Percentiles rank a stretch among this genome's conserved stretches.
Conservation (phyloP, 163 green algal genomes). For the Chlorella variabilis region DNA sequence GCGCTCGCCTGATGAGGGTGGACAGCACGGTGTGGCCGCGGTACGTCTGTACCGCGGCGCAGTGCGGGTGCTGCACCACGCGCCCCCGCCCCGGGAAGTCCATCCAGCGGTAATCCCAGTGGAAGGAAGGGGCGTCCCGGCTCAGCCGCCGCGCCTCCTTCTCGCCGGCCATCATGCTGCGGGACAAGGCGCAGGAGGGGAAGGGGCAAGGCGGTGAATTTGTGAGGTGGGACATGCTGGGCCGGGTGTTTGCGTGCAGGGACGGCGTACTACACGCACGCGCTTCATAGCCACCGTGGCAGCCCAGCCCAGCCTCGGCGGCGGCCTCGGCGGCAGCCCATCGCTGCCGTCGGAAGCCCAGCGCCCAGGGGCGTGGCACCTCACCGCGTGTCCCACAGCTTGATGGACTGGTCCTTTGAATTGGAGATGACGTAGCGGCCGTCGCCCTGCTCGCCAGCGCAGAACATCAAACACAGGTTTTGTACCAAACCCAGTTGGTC, state of each 20-base stretch:
- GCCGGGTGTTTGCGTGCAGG: too few relatives aligned
- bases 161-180: conserved; percentile 26
- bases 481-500: too few relatives aligned
- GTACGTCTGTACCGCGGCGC: conserved; percentile 81
- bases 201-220: neutral
- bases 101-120: conserved; percentile 50
- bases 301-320: too few relatives aligned
- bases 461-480: too few relatives aligned
- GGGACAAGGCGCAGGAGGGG: neutral
- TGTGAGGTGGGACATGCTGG: too few relatives aligned
- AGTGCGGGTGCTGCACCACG: conserved; percentile 77
- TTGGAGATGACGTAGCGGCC: conserved; percentile 88
- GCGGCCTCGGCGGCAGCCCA: too few relatives aligned
- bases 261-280: too few relatives aligned
- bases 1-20: conserved; percentile 88
- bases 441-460: conserved; percentile 55
- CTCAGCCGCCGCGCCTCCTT: neutral
- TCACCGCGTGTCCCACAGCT: conserved; percentile 88
- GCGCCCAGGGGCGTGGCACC: too few relatives aligned
- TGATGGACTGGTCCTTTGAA: conserved; percentile 94
- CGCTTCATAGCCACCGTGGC: too few relatives aligned
- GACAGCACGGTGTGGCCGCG: conserved; percentile 81
- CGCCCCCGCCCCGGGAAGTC: conserved; percentile 59
- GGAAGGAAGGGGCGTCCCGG: neutral
- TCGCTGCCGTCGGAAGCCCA: too few relatives aligned